These are phyloP conservation scores for Trichosporon sp. DNA, from an alignment of 1,284 basidiomycete genomes.

Conservation along the genomic window DNA sequence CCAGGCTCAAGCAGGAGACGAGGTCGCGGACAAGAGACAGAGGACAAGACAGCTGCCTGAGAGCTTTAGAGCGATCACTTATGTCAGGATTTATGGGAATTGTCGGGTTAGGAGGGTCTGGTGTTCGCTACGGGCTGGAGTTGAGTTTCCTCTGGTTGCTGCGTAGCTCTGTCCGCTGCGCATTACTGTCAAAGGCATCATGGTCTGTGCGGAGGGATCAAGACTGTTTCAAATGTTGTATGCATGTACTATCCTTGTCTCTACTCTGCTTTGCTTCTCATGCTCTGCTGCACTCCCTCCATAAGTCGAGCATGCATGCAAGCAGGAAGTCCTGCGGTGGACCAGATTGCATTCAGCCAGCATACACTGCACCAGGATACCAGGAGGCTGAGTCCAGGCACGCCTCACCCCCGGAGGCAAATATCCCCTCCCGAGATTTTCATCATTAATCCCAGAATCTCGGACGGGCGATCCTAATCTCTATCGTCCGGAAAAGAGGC, in stretches of 20 bases:
- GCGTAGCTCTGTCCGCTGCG: background rate
- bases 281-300: no score
- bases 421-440: background rate
- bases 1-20: background rate
- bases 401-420: background rate
- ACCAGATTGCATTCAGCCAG: no score
- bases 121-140: slow-evolving; percentile 59
- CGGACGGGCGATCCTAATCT: background rate
- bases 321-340: no score
- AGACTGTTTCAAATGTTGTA: background rate
- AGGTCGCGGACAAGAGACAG: background rate
- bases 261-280: no score
- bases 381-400: slow-evolving; percentile 9
- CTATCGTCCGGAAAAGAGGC: background rate
- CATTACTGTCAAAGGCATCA: no score
- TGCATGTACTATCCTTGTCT: slow-evolving; percentile 10
- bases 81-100: slow-evolving; percentile 71
- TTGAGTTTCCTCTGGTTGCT: slow-evolving; percentile 48
- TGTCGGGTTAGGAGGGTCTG: slow-evolving; percentile 73
- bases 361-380: background rate
- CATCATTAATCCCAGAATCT: slow-evolving; percentile 1
- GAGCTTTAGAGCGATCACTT: slow-evolving; percentile 48
- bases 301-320: no score
- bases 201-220: no score
- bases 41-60: background rate